Percentiles rank a stretch among this genome's conserved stretches.
phyloP scores from a whole-genome alignment of 2,329 filamentous ascomycete species.

The Diaporthe ampelina region DNA sequence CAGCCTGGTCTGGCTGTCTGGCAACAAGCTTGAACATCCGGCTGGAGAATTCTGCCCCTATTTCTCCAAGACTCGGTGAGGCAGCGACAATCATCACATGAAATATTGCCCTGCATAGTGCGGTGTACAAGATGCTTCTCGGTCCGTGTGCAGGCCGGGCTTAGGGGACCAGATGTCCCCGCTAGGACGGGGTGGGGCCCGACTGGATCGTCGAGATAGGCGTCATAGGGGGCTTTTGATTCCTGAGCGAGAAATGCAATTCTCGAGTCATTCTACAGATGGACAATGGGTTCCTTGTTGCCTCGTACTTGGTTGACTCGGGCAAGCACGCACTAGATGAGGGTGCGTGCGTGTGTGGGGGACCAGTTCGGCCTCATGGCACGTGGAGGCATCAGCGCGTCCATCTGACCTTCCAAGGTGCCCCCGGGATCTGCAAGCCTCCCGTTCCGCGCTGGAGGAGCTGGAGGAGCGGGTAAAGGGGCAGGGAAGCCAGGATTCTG shows the following conservation, averaged over 20 bases:
- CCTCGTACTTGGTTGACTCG: conserved; percentile 14
- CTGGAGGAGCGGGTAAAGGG: conserved; percentile 5
- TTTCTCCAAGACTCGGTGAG: not conserved
- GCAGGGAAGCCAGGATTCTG: not conserved
- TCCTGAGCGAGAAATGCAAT: not conserved
- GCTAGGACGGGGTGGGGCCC: not conserved
- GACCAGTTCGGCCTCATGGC: not conserved
- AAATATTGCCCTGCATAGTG: not conserved
- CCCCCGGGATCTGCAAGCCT: conserved; percentile 25
- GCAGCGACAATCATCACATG: not conserved
- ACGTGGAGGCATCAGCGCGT: not conserved
- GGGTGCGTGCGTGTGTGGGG: not conserved
- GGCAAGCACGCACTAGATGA: not conserved
- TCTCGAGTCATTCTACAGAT: conserved; percentile 20
- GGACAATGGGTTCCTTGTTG: not conserved
- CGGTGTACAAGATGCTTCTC: conserved; percentile 19
- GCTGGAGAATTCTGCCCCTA: not conserved
- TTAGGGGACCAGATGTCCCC: conserved; percentile 21
- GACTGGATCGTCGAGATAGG: conserved; percentile 15
- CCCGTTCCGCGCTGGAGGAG: conserved; percentile 27
- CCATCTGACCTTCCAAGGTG: conserved; percentile 13
- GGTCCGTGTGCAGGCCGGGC: conserved; percentile 18
- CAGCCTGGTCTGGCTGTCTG: not conserved
- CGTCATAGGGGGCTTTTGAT: conserved; percentile 24
- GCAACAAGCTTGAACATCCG: not conserved